Evolutionary conservation across 768 basidiomycete species (phyloP).

Genomic region (Boletus rubroflammeus): DNA sequence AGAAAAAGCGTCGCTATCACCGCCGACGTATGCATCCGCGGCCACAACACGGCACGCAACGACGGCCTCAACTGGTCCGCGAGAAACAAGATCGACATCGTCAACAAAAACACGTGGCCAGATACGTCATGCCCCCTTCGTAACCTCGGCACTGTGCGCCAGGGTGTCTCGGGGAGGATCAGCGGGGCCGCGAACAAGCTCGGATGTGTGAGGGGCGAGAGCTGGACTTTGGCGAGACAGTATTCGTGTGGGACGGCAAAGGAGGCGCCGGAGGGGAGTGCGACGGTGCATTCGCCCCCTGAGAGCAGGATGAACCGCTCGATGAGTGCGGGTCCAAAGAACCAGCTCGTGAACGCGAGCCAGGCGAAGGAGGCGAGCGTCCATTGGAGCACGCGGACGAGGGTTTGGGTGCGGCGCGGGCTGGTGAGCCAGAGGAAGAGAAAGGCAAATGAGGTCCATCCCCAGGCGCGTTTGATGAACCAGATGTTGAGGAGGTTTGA

Average conservation of each 20-base stretch:
- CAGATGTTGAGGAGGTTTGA: constrained; percentile 75
- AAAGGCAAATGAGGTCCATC: constrained; percentile 77
- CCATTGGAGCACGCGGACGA: constrained; percentile 50
- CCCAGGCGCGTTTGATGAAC: constrained; percentile 92
- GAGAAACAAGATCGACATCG: constrained; percentile 74
- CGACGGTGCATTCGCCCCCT: constrained; percentile 75
- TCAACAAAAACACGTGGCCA: constrained; percentile 89
- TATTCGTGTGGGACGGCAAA: constrained; percentile 53
- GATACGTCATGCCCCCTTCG: constrained; percentile 88
- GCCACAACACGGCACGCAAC: constrained; percentile 40
- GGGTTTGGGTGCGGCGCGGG: constrained; percentile 42
- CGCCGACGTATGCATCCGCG: constrained; percentile 45
- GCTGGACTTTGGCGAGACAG: constrained; percentile 47
- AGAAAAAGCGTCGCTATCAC: constrained; percentile 45
- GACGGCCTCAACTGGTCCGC: constrained; percentile 67
- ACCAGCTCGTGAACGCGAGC: constrained; percentile 79
- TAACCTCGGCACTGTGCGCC: constrained; percentile 56
- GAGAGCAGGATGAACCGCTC: constrained; percentile 61
- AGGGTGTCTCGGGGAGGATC: constrained; percentile 37
- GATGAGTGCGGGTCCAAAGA: constrained; percentile 79
- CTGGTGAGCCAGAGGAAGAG: constrained; percentile 55
- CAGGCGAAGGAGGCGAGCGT: constrained; percentile 58
- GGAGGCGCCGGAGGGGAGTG: constrained; percentile 52
- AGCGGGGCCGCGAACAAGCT: constrained; percentile 49
- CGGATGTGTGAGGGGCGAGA: constrained; percentile 64